Base-by-base conservation (phyloP, 495 filamentous ascomycete species). In the Talaromyces trachyspermus region DNA sequence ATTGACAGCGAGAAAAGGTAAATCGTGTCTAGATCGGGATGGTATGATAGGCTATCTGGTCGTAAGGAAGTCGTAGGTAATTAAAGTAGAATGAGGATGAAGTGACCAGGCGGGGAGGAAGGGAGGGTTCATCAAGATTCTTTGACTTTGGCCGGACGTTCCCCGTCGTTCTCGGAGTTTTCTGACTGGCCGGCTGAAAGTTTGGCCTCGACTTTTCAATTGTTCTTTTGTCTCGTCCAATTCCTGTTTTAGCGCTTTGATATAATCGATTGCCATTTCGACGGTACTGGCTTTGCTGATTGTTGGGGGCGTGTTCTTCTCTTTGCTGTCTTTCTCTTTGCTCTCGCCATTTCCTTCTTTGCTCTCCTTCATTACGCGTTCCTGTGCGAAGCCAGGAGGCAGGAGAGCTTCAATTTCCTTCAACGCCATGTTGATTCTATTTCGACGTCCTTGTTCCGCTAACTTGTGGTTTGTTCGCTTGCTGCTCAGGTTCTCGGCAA, bases 401-500 rank as follows among this genome's bases (percentile, higher is more conserved):
- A 97, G 74, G 17, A 98, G 69, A 0, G 79, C 75, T 36, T 91
- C 88, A 48, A 98, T 95, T 60, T 96, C 90, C 53, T 89, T 86
- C 3, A 98, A 71, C 2, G 91, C 91, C 33, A 79, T 87, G 63
- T 98, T 98, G 64, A 98, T 97, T 39, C 92, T 80, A 59, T 97
- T 96, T 48, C 92, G 72, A 18, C 92, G 81, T 3, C 92, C 94
- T 68, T 98, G 92, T 63, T 98, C 92, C 5, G 92, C 92, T 49
- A 98, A 85, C 62, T 98, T 98, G 70, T 98, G 92, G 30, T 88
- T 95, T 5, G 92, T 97, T 51, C 92, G 85, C 70, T 98, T 98
- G 8, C 88, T 95, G 20, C 89, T 96, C 24, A 98, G 68, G 46
- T 94, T 94, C 25, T 89, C 92, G 4, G 89, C 91, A 15, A 98